Evolutionary conservation across 148 eudicot genomes (phyloP).

Genomic region (Vaccinium vitisidaea): DNA sequence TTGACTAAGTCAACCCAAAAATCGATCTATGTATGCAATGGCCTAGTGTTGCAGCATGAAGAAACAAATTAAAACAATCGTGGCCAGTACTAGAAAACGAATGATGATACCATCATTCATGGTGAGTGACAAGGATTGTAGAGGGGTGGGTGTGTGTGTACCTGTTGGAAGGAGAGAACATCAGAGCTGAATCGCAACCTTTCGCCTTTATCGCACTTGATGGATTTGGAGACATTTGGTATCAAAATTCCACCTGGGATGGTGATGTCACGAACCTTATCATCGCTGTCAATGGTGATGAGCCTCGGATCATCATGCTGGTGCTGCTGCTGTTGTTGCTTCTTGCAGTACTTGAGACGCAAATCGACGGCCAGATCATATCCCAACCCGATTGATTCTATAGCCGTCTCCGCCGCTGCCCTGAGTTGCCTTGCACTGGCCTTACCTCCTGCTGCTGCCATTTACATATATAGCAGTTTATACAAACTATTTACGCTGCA

Average conservation of each 20-base stretch:
- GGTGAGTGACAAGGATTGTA: neutral
- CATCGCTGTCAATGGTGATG: slow-evolving; percentile 39
- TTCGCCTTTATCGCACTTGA: slow-evolving; percentile 54
- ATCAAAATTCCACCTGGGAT: slow-evolving; percentile 47
- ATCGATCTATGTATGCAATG: neutral
- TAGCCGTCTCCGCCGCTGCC: slow-evolving; percentile 44
- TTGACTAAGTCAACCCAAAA: neutral
- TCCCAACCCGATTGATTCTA: slow-evolving; percentile 42
- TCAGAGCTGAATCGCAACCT: slow-evolving; percentile 47
- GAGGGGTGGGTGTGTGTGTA: slow-evolving; percentile 1
- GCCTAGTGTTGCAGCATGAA: neutral
- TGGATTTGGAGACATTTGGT: slow-evolving; percentile 42
- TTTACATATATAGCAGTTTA: neutral
- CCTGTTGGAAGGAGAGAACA: slow-evolving; percentile 53
- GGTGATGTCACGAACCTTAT: slow-evolving; percentile 42
- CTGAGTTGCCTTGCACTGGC: slow-evolving; percentile 28
- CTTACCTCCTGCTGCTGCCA: slow-evolving; percentile 12
- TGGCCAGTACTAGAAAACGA: neutral
- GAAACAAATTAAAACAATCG: neutral
- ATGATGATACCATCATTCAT: no score
- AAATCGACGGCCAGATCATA: slow-evolving; percentile 39
- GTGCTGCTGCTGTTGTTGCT: neutral
- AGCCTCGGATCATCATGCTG: slow-evolving; percentile 20
- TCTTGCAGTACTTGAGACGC: slow-evolving; percentile 46
- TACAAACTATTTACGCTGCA: neutral